phyloP scores from a whole-genome alignment of 257 asterid species.

The Solanum lycopersicoides region DNA sequence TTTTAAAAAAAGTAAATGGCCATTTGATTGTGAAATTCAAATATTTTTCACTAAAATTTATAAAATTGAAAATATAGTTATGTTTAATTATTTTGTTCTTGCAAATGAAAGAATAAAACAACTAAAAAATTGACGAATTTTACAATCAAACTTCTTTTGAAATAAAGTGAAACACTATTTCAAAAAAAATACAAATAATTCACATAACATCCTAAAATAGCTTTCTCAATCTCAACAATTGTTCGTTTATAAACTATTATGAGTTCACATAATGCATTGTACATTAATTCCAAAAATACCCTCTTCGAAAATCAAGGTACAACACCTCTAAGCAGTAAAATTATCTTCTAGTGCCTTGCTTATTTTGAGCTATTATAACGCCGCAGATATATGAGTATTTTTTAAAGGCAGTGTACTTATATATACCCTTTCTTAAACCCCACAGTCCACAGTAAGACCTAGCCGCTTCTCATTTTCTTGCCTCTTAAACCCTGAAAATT shows the following conservation, averaged over 20 bases:
- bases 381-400: neutral
- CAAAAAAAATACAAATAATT: neutral
- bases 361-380: neutral
- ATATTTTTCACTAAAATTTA: neutral
- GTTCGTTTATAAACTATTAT: neutral
- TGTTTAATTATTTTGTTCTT: neutral
- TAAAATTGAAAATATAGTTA: neutral
- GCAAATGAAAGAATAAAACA: neutral
- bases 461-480: slow-evolving; percentile 1
- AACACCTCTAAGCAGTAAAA: neutral
- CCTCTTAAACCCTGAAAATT: slow-evolving; percentile 1
- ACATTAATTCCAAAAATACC: neutral
- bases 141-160: neutral
- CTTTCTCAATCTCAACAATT: neutral
- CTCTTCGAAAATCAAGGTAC: neutral
- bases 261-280: neutral
- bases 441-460: slow-evolving; percentile 9
- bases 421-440: neutral
- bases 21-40: too few species aligned
- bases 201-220: neutral
- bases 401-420: neutral
- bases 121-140: too few species aligned
- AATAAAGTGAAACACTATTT: neutral
- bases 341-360: neutral
- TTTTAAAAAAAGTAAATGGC: neutral